Evolutionary conservation across 495 filamentous ascomycete genomes (phyloP).

Genomic region (Neurospora terricola): DNA sequence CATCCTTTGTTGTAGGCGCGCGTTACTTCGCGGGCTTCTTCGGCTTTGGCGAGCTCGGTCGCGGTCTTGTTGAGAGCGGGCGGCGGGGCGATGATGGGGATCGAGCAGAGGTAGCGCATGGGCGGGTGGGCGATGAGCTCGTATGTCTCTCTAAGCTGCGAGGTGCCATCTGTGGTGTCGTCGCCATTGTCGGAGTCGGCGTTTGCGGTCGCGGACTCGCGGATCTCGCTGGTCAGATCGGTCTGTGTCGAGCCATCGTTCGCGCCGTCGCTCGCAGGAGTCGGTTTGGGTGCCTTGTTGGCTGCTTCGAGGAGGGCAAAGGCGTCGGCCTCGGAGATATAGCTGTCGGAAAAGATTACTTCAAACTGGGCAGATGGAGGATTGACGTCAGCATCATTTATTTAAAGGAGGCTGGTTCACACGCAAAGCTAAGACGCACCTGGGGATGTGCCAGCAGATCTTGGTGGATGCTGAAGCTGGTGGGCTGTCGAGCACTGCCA

Average conservation of each 20-base stretch:
- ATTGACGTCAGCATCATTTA: slow-evolving; percentile 1
- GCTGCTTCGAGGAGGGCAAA: slow-evolving; percentile 40
- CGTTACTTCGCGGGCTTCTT: slow-evolving; percentile 76
- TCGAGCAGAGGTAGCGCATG: slow-evolving; percentile 71
- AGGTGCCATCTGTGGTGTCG: slow-evolving; percentile 9
- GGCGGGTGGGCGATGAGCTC: slow-evolving; percentile 63
- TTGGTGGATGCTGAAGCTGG: slow-evolving; percentile 60
- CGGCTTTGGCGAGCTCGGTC: slow-evolving; percentile 52
- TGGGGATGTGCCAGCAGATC: slow-evolving; percentile 89
- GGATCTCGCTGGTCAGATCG: slow-evolving; percentile 26
- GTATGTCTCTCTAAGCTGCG: slow-evolving; percentile 42
- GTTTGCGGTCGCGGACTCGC: slow-evolving; percentile 20
- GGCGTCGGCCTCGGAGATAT: slow-evolving; percentile 63
- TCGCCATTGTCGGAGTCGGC: slow-evolving; percentile 1
- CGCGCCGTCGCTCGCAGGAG: slow-evolving; percentile 8
- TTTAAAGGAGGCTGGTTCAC: no score
- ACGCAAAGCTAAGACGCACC: slow-evolving; percentile 36
- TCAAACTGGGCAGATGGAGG: slow-evolving; percentile 50
- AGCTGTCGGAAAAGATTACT: slow-evolving; percentile 65
- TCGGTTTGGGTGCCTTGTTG: slow-evolving; percentile 1
- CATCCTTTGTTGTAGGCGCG: slow-evolving; percentile 77
- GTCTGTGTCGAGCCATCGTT: slow-evolving; percentile 23
- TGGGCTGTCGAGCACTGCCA: slow-evolving; percentile 31
- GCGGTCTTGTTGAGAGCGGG: slow-evolving; percentile 48
- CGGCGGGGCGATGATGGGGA: slow-evolving; percentile 56